Conservation (phyloP, 495 filamentous ascomycete species). For the Penicillium roqueforti region DNA sequence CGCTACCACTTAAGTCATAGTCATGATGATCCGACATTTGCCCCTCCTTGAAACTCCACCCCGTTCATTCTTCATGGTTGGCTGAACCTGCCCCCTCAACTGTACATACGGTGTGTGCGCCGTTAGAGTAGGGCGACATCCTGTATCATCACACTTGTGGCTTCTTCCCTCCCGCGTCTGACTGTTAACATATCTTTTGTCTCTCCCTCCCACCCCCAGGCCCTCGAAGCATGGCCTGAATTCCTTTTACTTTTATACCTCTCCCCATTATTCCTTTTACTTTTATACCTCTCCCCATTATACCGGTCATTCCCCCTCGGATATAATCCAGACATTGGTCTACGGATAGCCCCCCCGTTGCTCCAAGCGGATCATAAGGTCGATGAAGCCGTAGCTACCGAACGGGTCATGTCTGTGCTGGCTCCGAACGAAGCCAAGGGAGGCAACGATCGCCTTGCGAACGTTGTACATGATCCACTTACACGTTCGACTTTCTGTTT, state of each 20-base stretch:
- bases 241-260: too few species aligned
- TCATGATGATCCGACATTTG: conserved; percentile 26
- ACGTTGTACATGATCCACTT: background rate
- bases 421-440: background rate
- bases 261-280: too few species aligned
- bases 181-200: too few species aligned
- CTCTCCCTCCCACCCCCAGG: too few species aligned
- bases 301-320: background rate
- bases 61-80: conserved; percentile 2
- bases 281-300: too few species aligned
- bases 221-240: too few species aligned
- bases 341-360: too few species aligned
- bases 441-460: background rate
- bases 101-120: background rate
- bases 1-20: conserved; percentile 25
- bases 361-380: background rate
- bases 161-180: too few species aligned
- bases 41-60: conserved; percentile 10
- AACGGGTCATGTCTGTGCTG: background rate
- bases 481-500: background rate
- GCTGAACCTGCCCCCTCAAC: background rate
- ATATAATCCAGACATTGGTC: background rate
- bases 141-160: background rate
- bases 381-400: background rate
- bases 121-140: too few species aligned